phyloP scores from a whole-genome alignment of 345 rosid species.

The Sisymbrium irio region DNA sequence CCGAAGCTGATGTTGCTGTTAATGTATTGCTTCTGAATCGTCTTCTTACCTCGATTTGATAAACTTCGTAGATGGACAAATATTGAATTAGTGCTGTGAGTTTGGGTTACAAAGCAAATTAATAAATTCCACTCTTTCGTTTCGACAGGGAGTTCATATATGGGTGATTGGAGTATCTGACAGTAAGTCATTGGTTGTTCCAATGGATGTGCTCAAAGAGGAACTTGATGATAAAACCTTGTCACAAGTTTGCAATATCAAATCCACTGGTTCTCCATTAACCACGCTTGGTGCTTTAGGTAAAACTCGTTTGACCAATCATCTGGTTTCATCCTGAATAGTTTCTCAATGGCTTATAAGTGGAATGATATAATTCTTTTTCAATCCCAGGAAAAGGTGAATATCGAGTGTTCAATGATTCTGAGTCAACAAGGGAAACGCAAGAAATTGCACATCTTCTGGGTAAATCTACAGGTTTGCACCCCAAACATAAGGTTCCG shows the following conservation, averaged over 20 bases:
- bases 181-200: conserved; percentile 57
- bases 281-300: conserved; percentile 43
- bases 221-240: conserved; percentile 59
- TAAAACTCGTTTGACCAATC: conserved; percentile 17
- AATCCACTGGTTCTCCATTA: conserved; percentile 54
- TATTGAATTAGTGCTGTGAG: too few relatives aligned
- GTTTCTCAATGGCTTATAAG: neutral
- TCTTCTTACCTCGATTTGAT: neutral
- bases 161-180: conserved; percentile 83
- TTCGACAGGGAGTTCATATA: conserved; percentile 63
- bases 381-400: conserved; percentile 22
- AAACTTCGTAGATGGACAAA: too few relatives aligned
- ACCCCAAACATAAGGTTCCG: neutral
- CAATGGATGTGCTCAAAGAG: conserved; percentile 42
- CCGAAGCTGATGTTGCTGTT: neutral
- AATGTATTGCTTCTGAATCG: neutral
- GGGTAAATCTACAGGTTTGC: conserved; percentile 72
- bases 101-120: too few relatives aligned
- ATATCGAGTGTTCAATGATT: conserved; percentile 37
- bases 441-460: conserved; percentile 52
- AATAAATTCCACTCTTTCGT: neutral
- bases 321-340: neutral
- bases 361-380: neutral
- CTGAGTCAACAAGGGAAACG: conserved; percentile 41
- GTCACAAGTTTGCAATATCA: conserved; percentile 57